These are phyloP conservation scores for Exophiala spinifera DNA, from an alignment of 2,329 filamentous ascomycete genomes.

Conservation along the genomic window DNA sequence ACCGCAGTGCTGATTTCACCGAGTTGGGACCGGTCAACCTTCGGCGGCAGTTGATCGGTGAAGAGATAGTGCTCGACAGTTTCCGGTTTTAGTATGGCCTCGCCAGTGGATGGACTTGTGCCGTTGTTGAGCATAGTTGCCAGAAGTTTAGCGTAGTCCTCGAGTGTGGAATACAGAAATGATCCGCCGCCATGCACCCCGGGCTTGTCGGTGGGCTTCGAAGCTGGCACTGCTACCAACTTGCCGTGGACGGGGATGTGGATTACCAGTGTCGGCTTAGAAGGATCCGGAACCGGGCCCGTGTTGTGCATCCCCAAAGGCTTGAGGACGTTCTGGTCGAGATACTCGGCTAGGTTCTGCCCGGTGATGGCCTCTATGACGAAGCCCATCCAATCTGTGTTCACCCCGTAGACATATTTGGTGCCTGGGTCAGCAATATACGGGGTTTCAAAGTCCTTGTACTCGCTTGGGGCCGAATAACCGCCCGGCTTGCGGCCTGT, in stretches of 20 bases:
- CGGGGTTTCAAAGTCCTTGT: slow-evolving; percentile 19
- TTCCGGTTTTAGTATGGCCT: slow-evolving; percentile 21
- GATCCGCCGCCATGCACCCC: slow-evolving; percentile 19
- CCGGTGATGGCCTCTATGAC: slow-evolving; percentile 46
- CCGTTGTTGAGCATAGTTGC: slow-evolving; percentile 22
- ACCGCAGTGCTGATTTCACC: slow-evolving; percentile 12
- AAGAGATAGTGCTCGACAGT: slow-evolving; percentile 24
- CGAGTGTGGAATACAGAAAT: slow-evolving; percentile 20
- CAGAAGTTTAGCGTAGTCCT: slow-evolving; percentile 24
- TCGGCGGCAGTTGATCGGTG: slow-evolving; percentile 16
- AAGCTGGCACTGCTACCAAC: slow-evolving; percentile 7
- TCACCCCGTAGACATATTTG: slow-evolving; percentile 31
- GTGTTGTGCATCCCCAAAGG: slow-evolving; percentile 41
- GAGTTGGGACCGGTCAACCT: slow-evolving; percentile 11
- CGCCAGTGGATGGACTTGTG: slow-evolving; percentile 15
- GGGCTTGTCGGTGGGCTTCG: neutral
- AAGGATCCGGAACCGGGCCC: neutral
- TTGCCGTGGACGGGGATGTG: slow-evolving; percentile 74
- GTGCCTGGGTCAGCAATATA: slow-evolving; percentile 20
- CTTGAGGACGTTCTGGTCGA: slow-evolving; percentile 46
- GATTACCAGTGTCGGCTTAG: slow-evolving; percentile 67
- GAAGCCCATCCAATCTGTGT: slow-evolving; percentile 51
- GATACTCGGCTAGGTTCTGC: slow-evolving; percentile 44
- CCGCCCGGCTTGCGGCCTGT: slow-evolving; percentile 5
- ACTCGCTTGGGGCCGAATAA: slow-evolving; percentile 7